Conservation (phyloP, 805 yeast genomes). For the Sugiyamaella chiloensis region DNA sequence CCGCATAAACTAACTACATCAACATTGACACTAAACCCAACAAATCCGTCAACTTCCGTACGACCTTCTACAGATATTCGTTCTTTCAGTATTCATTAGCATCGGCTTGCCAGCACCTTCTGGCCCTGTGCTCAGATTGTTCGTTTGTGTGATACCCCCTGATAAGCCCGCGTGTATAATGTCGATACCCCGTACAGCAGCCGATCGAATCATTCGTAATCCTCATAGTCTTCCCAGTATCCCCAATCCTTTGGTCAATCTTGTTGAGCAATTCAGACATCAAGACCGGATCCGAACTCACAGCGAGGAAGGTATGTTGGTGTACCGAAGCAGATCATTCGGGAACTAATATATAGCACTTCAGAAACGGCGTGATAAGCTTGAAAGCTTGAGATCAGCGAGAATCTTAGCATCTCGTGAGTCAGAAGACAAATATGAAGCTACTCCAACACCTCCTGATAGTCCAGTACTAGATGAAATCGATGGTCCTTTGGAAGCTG, state of each 20-base stretch:
- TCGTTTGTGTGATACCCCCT: no score
- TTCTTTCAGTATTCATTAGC: no score
- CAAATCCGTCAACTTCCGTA: no score
- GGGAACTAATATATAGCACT: no score
- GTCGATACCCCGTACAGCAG: constrained; percentile 26
- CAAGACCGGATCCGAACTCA: constrained; percentile 20
- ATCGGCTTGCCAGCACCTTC: no score
- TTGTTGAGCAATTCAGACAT: constrained; percentile 20
- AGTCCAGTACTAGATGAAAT: background rate
- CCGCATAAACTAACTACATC: no score
- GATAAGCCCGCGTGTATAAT: no score
- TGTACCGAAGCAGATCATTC: no score
- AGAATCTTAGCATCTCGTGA: constrained; percentile 14
- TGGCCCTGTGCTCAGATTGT: no score
- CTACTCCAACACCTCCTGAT: background rate
- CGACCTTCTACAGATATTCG: no score
- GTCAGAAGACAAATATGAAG: background rate
- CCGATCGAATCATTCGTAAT: constrained; percentile 26
- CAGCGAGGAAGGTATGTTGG: constrained; percentile 10
- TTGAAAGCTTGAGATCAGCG: constrained; percentile 15
- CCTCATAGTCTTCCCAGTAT: constrained; percentile 27
- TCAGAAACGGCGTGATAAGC: constrained; percentile 11
- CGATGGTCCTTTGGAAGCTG: background rate
- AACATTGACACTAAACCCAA: no score
- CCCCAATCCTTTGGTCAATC: constrained; percentile 19